Evolutionary conservation across 2,329 filamentous ascomycete genomes (phyloP), one percentile per base, ranked within the genome.

Genomic region (Aspergillus ochraceus): DNA sequence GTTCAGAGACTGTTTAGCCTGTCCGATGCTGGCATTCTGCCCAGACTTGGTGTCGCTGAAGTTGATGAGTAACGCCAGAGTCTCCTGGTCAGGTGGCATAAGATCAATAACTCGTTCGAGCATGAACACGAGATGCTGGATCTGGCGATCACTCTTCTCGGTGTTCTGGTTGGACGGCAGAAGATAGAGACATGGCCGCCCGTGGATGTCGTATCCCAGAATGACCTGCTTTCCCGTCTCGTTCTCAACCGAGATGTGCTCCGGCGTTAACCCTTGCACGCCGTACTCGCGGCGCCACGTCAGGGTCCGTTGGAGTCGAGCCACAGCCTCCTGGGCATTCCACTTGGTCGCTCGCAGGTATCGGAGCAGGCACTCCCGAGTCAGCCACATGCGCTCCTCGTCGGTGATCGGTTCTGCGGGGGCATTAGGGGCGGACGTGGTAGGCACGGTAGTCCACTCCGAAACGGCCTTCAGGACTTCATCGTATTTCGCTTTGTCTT

Each of bases 81-180:
- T 95, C 79, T 98, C 95, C 73, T 96, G 91, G 14, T 90, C 90
- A 0, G 93, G 84, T 0, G 90, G 89, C 86, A 96, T 92, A 63
- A 98, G 79, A 68, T 97, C 93, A 65, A 97, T 86, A 36, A 90
- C 88, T 42, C 91, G 86, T 81, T 99, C 95, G 47, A 98, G 79
- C 93, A 98, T 97, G 80, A 90, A 99, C 55, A 97, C 92, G 61
- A 99, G 81, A 75, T 98, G 93, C 77, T 99, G 88, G 57, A 97
- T 88, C 79, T 98, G 95, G 68, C 91, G 86, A 42, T 92, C 90
- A 62, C 88, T 90, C 58, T 88, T 84, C 67, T 96, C 89, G 1
- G 95, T 98, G 81, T 99, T 99, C 79, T 99, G 95, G 66, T 89
- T 88, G 32, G 89, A 91, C 1, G 95, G 95, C 73, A 90, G 89